phyloP scores from a whole-genome alignment of 768 basidiomycete genomes.

The Leccinum ochraceum region DNA sequence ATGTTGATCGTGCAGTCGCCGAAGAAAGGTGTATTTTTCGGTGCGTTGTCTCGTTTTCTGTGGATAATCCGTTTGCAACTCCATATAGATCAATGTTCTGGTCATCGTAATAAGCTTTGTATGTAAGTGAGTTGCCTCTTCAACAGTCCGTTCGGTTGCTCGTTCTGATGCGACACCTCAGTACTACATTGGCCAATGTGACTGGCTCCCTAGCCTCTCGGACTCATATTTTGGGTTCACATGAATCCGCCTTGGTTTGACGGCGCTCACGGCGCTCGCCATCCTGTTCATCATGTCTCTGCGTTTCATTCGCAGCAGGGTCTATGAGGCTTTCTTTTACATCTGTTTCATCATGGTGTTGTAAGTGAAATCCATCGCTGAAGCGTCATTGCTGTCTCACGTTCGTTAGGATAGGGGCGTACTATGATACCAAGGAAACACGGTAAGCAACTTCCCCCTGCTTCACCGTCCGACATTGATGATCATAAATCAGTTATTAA shows the following conservation, averaged over 20 bases:
- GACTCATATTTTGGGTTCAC: not conserved
- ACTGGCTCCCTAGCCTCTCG: conserved; percentile 1
- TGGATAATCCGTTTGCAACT: not conserved
- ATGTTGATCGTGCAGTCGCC: not conserved
- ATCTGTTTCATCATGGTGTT: conserved; percentile 45
- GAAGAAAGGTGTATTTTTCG: not conserved
- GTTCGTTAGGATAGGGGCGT: conserved; percentile 34
- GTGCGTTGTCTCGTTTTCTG: not conserved
- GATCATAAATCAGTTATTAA: conserved; percentile 7
- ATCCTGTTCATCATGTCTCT: conserved; percentile 49
- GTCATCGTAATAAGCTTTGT: not conserved
- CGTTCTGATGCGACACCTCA: not conserved
- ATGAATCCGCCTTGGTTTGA: conserved; percentile 36
- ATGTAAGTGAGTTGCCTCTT: conserved; percentile 8
- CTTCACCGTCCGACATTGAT: not conserved
- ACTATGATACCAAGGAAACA: conserved; percentile 38
- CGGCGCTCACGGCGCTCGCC: conserved; percentile 41
- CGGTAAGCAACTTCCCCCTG: conserved; percentile 13
- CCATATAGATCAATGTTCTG: not conserved
- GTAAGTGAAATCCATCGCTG: conserved; percentile 29
- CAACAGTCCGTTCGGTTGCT: not conserved
- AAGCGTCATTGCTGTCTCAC: conserved; percentile 6
- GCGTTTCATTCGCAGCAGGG: conserved; percentile 44
- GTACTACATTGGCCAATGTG: not conserved
- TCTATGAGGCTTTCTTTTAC: conserved; percentile 56